Evolutionary conservation across 2,329 filamentous ascomycete genomes (phyloP), one percentile per base, ranked within the genome.

Genomic region (Chrysoporthe austroafricana): DNA sequence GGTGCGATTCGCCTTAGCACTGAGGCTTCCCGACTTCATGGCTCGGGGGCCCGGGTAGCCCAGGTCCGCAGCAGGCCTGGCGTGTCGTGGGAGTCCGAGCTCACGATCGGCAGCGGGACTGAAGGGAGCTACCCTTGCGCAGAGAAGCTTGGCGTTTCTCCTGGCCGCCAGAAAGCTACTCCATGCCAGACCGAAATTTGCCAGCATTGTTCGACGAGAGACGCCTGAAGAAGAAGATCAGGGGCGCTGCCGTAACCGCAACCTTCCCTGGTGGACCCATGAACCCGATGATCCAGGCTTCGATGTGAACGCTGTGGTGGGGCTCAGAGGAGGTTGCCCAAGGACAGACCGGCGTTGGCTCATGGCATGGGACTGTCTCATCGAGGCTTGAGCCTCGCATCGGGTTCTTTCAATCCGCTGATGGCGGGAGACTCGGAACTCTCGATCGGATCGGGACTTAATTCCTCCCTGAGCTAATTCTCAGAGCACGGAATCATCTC

Each of bases 1-100:
- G 18, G 54, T 57, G 54, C 14, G 34, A 36, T 26, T 39, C 16
- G 18, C 36, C 14, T 11, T 13, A 26, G 21, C 16, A 14, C 21
- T 54, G 21, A 54, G 21, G 32, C 50, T 21, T 54, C 50, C 50
- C 50, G 50, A 32, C 50, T 54, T 21, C 32, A 2, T 32, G 50
- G 50, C 50, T 54, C 50, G 50, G 50, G 26, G 9, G 44, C 44
- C 36, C 60, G 60, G 60, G 60, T 62, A 62, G 43, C 26, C 46
- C 43, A 62, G 60, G 60, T 62, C 60, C 60, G 60, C 34, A 57
- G 13, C 54, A 32, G 54, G 4, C 39, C 39, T 60, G 36, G n/a
- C 54, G 54, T 32, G 4, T n/a, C 39, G n/a, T 60, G 36, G n/a
- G n/a, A 60, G 57, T n/a, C 39, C 36, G 36, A 16, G 11, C 57